A percentile compares a stretch with the other conserved stretches of the same genome.
phyloP scores from a whole-genome alignment of 345 rosid species.

The Stellera chamaejasme region DNA sequence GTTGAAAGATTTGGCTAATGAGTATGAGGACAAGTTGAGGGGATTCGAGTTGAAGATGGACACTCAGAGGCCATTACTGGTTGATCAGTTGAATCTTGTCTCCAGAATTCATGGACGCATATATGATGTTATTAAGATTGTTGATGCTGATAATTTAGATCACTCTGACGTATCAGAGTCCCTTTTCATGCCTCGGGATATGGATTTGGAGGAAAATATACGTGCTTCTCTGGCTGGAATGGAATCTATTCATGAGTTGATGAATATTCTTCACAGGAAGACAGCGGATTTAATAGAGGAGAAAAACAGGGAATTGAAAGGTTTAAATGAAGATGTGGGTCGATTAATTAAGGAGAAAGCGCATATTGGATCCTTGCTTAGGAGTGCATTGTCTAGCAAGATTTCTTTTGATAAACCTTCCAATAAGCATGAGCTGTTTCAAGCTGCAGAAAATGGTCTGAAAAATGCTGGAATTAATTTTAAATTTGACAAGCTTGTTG shows the following conservation, averaged over 20 bases:
- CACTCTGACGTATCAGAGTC: conserved; percentile 74
- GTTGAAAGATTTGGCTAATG: conserved; percentile 57
- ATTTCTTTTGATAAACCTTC: conserved; percentile 47
- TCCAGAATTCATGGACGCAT: conserved; percentile 66
- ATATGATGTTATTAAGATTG: conserved; percentile 47
- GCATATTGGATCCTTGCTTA: conserved; percentile 75
- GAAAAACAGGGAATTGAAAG: conserved; percentile 53
- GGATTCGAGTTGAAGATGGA: conserved; percentile 54
- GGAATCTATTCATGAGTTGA: conserved; percentile 75
- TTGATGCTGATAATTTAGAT: conserved; percentile 52
- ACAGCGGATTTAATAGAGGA: conserved; percentile 51
- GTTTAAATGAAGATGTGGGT: conserved; percentile 62
- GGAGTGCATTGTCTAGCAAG: conserved; percentile 82
- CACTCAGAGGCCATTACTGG: conserved; percentile 60
- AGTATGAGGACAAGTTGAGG: conserved; percentile 67
- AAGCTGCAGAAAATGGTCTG: conserved; percentile 83
- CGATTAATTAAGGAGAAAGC: conserved; percentile 76
- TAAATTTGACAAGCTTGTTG: conserved; percentile 40
- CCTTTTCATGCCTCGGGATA: conserved; percentile 78
- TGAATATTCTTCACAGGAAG: conserved; percentile 55
- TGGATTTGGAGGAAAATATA: conserved; percentile 71
- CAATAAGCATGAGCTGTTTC: conserved; percentile 54
- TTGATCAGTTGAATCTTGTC: conserved; percentile 80
- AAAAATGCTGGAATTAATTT: conserved; percentile 66
- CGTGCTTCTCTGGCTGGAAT: conserved; percentile 88